phyloP scores from a whole-genome alignment of 345 rosid species.

The rapeseed (Brassica napus) region DNA sequence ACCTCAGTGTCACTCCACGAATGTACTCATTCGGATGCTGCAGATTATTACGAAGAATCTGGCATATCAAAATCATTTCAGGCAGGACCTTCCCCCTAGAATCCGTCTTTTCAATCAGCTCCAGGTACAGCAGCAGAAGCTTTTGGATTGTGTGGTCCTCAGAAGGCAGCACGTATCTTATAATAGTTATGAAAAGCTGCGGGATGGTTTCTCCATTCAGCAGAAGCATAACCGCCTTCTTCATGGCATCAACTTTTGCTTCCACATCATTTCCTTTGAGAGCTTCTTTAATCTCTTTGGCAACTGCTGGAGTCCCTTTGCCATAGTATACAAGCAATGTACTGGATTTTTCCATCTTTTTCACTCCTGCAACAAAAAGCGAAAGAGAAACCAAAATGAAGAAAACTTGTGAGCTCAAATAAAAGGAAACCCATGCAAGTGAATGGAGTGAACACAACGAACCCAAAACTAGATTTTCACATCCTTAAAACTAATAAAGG shows the following conservation, averaged over 20 bases:
- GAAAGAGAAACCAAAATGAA: not conserved
- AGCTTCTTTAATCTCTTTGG: slow-evolving; percentile 88
- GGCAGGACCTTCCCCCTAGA: slow-evolving; percentile 73
- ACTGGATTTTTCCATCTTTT: slow-evolving; percentile 77
- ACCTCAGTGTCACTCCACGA: slow-evolving; percentile 81
- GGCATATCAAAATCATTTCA: slow-evolving; percentile 93
- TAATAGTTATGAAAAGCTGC: slow-evolving; percentile 88
- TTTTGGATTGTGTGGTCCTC: slow-evolving; percentile 92
- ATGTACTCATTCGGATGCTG: slow-evolving; percentile 88
- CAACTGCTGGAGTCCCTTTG: slow-evolving; percentile 80
- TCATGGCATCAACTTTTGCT: slow-evolving; percentile 78
- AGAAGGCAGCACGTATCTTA: slow-evolving; percentile 80
- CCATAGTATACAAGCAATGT: slow-evolving; percentile 79
- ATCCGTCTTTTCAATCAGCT: slow-evolving; percentile 83
- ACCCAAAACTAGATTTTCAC: slow-evolving; percentile 13
- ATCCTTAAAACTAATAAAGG: not conserved
- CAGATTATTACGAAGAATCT: slow-evolving; percentile 82
- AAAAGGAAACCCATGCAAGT: not conserved
- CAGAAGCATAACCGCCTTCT: slow-evolving; percentile 84
- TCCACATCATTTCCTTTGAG: slow-evolving; percentile 76
- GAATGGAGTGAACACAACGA: not conserved
- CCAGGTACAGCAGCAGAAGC: slow-evolving; percentile 73
- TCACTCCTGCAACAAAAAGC: slow-evolving; percentile 6
- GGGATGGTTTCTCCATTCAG: slow-evolving; percentile 90
- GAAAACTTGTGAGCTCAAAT: not conserved